phyloP scores from a whole-genome alignment of 2,329 filamentous ascomycete species.

The Fusarium sp. region DNA sequence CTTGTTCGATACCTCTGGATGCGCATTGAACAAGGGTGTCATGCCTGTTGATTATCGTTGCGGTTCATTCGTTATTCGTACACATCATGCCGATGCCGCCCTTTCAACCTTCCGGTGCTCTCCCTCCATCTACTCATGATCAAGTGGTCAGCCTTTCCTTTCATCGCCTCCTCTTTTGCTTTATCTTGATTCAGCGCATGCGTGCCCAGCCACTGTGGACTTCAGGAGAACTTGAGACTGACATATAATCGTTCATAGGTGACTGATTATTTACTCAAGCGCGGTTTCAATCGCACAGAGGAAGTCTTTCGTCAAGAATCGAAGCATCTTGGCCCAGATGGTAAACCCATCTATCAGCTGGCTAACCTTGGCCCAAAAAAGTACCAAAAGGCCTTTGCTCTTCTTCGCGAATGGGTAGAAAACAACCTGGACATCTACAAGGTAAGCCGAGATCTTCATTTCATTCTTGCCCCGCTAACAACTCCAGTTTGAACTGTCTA shows the following conservation, averaged over 20 bases:
- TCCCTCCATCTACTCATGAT: background rate
- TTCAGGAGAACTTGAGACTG: background rate
- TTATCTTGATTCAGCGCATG: background rate
- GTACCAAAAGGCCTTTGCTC: conserved; percentile 79
- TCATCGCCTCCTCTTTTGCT: background rate
- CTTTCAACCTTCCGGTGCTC: background rate
- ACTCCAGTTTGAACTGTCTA: conserved; percentile 81
- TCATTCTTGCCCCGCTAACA: conserved; percentile 37
- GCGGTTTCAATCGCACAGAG: conserved; percentile 93
- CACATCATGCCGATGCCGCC: background rate
- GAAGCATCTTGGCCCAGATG: conserved; percentile 82
- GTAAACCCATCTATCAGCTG: conserved; percentile 76
- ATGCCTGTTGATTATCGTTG: background rate
- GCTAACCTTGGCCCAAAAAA: conserved; percentile 81
- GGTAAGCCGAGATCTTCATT: conserved; percentile 57
- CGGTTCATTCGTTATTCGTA: background rate
- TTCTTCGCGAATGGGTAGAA: conserved; percentile 86
- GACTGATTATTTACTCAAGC: conserved; percentile 94
- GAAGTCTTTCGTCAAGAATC: conserved; percentile 93
- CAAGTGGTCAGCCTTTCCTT: background rate
- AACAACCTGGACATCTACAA: conserved; percentile 96
- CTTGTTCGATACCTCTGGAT: background rate
- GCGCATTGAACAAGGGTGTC: background rate
- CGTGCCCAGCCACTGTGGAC: background rate
- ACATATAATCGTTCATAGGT: conserved; percentile 60